Percentiles rank a stretch among this genome's conserved stretches.
Evolutionary conservation across 2,329 filamentous ascomycete genomes (phyloP).

Genomic region (Fusarium sp.): DNA sequence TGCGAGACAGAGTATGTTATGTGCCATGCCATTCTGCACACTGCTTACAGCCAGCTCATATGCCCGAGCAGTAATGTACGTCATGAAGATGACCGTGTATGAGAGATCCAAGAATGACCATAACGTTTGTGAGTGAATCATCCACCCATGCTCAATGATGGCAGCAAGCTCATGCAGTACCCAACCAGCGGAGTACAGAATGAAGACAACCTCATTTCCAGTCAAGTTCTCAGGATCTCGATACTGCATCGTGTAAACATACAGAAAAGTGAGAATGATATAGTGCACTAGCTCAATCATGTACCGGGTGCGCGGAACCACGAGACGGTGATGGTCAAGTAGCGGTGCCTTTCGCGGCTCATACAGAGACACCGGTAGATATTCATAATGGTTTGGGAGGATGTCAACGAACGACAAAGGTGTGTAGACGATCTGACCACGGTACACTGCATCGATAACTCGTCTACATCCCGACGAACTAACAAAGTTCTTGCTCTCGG

Average conservation of each 20-base stretch:
- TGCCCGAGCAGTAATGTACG: constrained; percentile 66
- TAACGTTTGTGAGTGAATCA: constrained; percentile 74
- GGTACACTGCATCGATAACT: constrained; percentile 73
- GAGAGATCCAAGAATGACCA: constrained; percentile 78
- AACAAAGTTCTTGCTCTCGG: constrained; percentile 72
- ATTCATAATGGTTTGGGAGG: constrained; percentile 75
- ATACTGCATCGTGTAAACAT: constrained; percentile 67
- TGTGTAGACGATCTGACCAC: constrained; percentile 72
- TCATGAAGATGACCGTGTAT: constrained; percentile 67
- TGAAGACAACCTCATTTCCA: constrained; percentile 64
- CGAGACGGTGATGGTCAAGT: constrained; percentile 74
- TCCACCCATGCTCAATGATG: constrained; percentile 69
- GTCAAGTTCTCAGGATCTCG: constrained; percentile 55
- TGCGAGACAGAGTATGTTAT: constrained; percentile 70
- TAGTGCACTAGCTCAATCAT: constrained; percentile 71
- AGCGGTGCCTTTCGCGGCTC: constrained; percentile 69
- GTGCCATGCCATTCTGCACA: constrained; percentile 58
- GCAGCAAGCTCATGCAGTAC: constrained; percentile 69
- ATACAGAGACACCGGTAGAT: constrained; percentile 72
- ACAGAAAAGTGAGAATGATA: constrained; percentile 65
- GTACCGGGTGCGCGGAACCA: constrained; percentile 72
- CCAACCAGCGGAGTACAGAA: constrained; percentile 71
- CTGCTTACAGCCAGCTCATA: constrained; percentile 57
- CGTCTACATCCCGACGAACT: constrained; percentile 70
- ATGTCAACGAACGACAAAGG: constrained; percentile 75